Percentiles rank a stretch among this genome's conserved stretches.
phyloP scores from a whole-genome alignment of 306 rosid genomes.

The Pueraria montana region DNA sequence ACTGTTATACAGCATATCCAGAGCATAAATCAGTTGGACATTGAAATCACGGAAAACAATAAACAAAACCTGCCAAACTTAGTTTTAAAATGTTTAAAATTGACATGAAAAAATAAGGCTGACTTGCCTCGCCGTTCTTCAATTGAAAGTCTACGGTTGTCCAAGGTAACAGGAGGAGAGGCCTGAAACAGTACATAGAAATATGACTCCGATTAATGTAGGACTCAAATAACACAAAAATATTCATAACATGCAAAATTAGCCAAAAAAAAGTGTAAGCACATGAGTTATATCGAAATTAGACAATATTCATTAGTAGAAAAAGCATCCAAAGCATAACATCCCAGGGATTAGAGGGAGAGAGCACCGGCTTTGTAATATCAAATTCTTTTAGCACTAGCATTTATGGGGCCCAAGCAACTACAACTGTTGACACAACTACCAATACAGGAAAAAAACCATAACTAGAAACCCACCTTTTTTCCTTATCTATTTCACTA shows the following conservation, averaged over 20 bases:
- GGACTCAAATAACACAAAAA: neutral
- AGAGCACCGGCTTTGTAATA: neutral
- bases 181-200: conserved; percentile 59
- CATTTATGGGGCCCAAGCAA: neutral
- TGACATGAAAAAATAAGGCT: neutral
- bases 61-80: neutral
- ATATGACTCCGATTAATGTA: neutral
- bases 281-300: neutral
- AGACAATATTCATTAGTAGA: too few species aligned
- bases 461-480: neutral
- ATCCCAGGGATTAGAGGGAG: neutral
- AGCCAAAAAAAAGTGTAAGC: neutral
- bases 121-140: conserved; percentile 86
- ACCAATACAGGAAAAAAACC: neutral
- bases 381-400: neutral
- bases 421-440: neutral
- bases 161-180: conserved; percentile 68
- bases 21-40: neutral
- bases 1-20: neutral
- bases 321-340: neutral
- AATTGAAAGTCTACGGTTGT: conserved; percentile 59
- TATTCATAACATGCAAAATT: too few species aligned
- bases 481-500: neutral
- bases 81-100: neutral
- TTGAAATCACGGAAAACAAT: neutral